Evolutionary conservation across 2,329 filamentous ascomycete species (phyloP).

Genomic region (Raffaelea albimanens): DNA sequence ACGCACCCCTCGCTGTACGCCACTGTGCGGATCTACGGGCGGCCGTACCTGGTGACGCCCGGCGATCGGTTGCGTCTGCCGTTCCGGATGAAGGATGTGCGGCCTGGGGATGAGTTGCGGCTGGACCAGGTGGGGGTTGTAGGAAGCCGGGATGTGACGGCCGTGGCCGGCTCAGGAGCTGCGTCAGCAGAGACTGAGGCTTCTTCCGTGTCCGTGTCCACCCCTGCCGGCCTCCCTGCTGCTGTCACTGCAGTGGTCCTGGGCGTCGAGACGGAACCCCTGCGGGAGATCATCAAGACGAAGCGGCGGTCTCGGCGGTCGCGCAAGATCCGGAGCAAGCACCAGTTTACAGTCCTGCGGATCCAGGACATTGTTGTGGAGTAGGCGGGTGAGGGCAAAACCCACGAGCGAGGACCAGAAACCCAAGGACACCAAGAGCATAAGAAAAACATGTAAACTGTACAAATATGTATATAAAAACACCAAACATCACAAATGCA

Average conservation of each 20-base stretch:
- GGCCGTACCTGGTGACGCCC: constrained; percentile 67
- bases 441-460: constrained; percentile 2
- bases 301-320: constrained; percentile 67
- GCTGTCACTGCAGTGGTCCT: constrained; percentile 68
- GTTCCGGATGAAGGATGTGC: constrained; percentile 67
- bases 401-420: too few relatives aligned
- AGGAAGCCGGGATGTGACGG: constrained; percentile 50
- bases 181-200: background rate
- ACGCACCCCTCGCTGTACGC: constrained; percentile 43
- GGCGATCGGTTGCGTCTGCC: constrained; percentile 71
- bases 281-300: constrained; percentile 71
- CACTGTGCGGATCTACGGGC: constrained; percentile 69
- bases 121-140: constrained; percentile 76
- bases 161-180: background rate
- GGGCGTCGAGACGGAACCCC: constrained; percentile 71
- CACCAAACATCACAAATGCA: background rate
- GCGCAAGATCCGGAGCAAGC: constrained; percentile 79
- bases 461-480: constrained; percentile 6
- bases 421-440: too few relatives aligned
- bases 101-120: constrained; percentile 75
- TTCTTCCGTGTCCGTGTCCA: constrained; percentile 8
- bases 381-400: too few relatives aligned
- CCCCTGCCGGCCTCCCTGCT: too few relatives aligned
- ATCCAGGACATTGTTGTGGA: constrained; percentile 52
- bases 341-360: constrained; percentile 75